Base-by-base conservation (phyloP, 495 filamentous ascomycete genomes). In the Haplographium delicatum region DNA sequence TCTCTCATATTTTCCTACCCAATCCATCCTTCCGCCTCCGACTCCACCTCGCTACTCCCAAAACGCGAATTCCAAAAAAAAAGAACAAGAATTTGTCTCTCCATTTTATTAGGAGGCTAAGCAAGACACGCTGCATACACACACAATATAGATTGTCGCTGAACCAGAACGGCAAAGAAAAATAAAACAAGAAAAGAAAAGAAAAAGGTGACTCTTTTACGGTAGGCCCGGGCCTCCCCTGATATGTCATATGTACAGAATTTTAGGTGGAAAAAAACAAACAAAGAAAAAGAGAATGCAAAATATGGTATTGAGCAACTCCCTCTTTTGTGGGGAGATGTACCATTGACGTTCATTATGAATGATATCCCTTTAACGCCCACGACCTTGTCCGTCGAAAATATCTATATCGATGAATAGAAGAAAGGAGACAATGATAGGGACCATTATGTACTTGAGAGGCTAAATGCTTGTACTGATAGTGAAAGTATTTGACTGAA, bases 401-500 rank as follows among this genome's bases (percentile, higher is more conserved):
- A 28, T n/a, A n/a, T 54, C 44, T 54, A 44, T 49, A 44, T 53
- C 50, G 40, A 47, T 25, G 38, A 44, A 54, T 27, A 28, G 35
- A 42, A 33, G 24, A 26, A 38, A n/a, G 19, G 18, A 23, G 27
- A 51, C 25, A 44, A 15, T 4, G 2, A 15, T 13, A 13, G 18
- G 25, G 33, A 24, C 22, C 40, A 58, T 53, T 53, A 54, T 53
- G 38, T 46, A 50, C 50, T 35, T 16, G 33, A 22, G 24, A 18
- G 34, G 18, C 23, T 23, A 38, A 23, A 31, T 33, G 28, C 7
- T 49, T 28, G 28, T 26, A 22, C 41, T 15, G 26, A 30, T 11
- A 53, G 38, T 44, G 15, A 30, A 47, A 33, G 43, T 50, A 50
- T 51, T 27, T 41, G 22, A 43, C 25, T 11, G 41, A 38, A 47